Conservation (phyloP, 352 stramenopile genomes). For the Phytophthora nicotianae region DNA sequence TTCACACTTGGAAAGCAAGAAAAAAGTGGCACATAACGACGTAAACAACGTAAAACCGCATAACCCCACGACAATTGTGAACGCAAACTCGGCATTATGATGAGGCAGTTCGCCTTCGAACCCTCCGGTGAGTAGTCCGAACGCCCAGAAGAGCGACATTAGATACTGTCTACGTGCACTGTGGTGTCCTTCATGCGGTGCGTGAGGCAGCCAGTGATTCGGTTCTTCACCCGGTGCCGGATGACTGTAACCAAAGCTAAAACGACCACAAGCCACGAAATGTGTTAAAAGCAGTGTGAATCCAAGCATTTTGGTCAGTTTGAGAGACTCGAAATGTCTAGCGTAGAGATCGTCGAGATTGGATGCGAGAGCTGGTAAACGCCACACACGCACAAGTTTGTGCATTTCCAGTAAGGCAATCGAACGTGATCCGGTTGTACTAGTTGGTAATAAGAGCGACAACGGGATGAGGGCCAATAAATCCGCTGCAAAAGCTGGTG, state of each 20-base stretch:
- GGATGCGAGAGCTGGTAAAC: constrained; percentile 53
- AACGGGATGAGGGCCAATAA: constrained; percentile 52
- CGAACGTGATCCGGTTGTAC: constrained; percentile 10
- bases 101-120: constrained; percentile 70
- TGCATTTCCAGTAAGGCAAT: constrained; percentile 52
- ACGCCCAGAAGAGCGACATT: constrained; percentile 70
- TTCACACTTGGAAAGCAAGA: constrained; percentile 78
- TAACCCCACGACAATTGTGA: constrained; percentile 60
- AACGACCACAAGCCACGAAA: constrained; percentile 58
- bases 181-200: constrained; percentile 16
- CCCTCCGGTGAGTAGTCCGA: constrained; percentile 58
- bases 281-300: constrained; percentile 58
- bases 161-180: constrained; percentile 41
- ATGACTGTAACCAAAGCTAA: constrained; percentile 53
- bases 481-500: constrained; percentile 55
- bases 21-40: constrained; percentile 75
- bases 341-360: constrained; percentile 74
- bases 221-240: constrained; percentile 21
- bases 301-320: constrained; percentile 60
- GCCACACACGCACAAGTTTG: constrained; percentile 59
- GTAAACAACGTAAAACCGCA: constrained; percentile 74
- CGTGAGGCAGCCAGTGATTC: constrained; percentile 57
- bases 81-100: constrained; percentile 54
- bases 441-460: constrained; percentile 40
- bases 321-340: constrained; percentile 60